Evolutionary conservation across 176 grass and related monocot species (phyloP).

Genomic region (Eleusine coracana): DNA sequence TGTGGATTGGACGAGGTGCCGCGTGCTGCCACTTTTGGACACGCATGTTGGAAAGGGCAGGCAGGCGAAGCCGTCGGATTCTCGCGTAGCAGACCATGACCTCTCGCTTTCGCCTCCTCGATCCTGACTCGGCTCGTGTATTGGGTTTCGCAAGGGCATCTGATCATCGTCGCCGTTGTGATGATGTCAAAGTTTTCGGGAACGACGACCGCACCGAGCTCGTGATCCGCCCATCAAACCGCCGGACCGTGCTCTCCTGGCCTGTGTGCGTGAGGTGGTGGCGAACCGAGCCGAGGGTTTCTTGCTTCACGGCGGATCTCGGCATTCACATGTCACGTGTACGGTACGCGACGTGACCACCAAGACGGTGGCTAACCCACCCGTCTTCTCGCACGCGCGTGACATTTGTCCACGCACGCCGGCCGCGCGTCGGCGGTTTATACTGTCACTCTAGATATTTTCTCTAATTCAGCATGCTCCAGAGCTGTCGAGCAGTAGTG

Average conservation of each 20-base stretch:
- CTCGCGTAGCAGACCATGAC: conserved; percentile 1
- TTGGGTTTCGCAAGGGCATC: not conserved
- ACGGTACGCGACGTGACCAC: too few relatives aligned
- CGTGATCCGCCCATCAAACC: too few relatives aligned
- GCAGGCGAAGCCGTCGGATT: conserved; percentile 3
- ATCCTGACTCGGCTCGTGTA: not conserved
- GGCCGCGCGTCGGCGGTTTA: not conserved
- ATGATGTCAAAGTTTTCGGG: not conserved
- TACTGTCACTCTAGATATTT: too few relatives aligned
- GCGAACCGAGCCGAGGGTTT: too few relatives aligned
- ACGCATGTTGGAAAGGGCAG: not conserved
- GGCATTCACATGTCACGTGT: too few relatives aligned
- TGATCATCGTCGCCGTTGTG: not conserved
- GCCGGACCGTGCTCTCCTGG: too few relatives aligned
- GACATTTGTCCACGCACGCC: not conserved
- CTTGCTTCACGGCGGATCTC: too few relatives aligned
- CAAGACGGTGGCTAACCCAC: too few relatives aligned
- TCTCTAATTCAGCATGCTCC: too few relatives aligned
- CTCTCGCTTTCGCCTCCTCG: not conserved
- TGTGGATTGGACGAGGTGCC: conserved; percentile 43
- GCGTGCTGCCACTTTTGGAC: conserved; percentile 50
- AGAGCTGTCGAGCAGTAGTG: too few relatives aligned
- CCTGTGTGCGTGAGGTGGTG: too few relatives aligned
- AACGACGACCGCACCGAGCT: not conserved
- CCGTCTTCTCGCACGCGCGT: too few relatives aligned